Evolutionary conservation across 192 early-diverging fungal species (phyloP).

Genomic region (Haplosporangium gracile): DNA sequence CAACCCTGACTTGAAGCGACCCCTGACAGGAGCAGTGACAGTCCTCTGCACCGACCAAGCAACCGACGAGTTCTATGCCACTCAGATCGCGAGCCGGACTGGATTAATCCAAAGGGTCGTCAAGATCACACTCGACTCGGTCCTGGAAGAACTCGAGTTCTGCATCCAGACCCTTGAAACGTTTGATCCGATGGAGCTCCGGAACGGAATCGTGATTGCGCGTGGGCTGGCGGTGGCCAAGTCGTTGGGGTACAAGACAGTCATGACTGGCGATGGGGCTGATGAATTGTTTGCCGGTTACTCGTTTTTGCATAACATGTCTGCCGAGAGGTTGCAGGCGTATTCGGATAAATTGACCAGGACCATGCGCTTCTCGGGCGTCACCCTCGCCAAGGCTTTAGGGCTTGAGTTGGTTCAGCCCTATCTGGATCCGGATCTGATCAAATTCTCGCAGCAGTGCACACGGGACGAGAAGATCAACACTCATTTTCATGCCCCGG

Average conservation of each 20-base stretch:
- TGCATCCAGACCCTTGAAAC: conserved; percentile 67
- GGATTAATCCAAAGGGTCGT: conserved; percentile 62
- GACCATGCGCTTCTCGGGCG: conserved; percentile 67
- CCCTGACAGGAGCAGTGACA: conserved; percentile 65
- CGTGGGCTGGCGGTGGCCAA: conserved; percentile 61
- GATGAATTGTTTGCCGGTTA: conserved; percentile 84
- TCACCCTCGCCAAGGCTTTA: conserved; percentile 60
- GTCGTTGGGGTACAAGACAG: conserved; percentile 56
- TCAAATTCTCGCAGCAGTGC: conserved; percentile 67
- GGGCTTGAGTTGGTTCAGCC: conserved; percentile 65
- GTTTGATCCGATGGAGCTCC: conserved; percentile 82
- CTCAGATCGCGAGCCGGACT: conserved; percentile 63
- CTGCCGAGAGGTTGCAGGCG: conserved; percentile 55
- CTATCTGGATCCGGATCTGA: conserved; percentile 65
- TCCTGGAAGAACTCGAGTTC: conserved; percentile 60
- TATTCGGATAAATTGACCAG: conserved; percentile 66
- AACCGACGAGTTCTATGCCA: conserved; percentile 68
- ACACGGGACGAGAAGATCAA: conserved; percentile 55
- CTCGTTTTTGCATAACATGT: conserved; percentile 69
- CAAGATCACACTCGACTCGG: conserved; percentile 58
- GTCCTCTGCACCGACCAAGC: conserved; percentile 61
- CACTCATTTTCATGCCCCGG: conserved; percentile 43
- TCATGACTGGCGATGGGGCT: conserved; percentile 76
- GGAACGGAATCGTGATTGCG: conserved; percentile 73
- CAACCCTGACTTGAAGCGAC: conserved; percentile 1